Conservation (phyloP, 1,139 yeast genomes). For the Geotrichum aggregatum region DNA sequence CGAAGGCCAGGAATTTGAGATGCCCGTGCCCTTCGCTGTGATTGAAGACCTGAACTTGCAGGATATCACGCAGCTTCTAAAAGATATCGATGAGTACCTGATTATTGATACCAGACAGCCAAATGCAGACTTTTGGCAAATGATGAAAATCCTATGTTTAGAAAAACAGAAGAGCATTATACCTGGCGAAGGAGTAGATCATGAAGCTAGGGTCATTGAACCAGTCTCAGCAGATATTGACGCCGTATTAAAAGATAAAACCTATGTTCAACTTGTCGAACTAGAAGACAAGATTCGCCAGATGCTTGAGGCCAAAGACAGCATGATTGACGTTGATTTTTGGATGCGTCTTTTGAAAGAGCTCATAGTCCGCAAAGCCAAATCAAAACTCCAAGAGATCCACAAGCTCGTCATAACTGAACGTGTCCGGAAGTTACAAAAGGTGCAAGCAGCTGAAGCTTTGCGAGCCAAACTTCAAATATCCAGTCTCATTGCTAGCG, state of each 20-base stretch:
- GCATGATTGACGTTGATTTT: slow-evolving; percentile 34
- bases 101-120: slow-evolving; percentile 24
- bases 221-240: slow-evolving; percentile 36
- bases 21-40: slow-evolving; percentile 28
- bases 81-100: slow-evolving; percentile 26
- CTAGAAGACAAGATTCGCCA: slow-evolving; percentile 29
- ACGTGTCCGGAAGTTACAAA: slow-evolving; percentile 23
- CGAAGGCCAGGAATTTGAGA: slow-evolving; percentile 25
- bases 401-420: slow-evolving; percentile 24
- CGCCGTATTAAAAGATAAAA: slow-evolving; percentile 31
- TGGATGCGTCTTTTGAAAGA: slow-evolving; percentile 36
- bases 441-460: slow-evolving; percentile 23
- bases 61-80: slow-evolving; percentile 25
- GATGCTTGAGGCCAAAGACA: slow-evolving; percentile 27
- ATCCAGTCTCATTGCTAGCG: slow-evolving; percentile 3
- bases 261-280: slow-evolving; percentile 29
- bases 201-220: slow-evolving; percentile 25
- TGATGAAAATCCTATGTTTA: slow-evolving; percentile 18
- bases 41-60: slow-evolving; percentile 22
- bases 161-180: slow-evolving; percentile 12
- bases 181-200: slow-evolving; percentile 17
- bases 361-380: slow-evolving; percentile 29
- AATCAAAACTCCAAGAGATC: slow-evolving; percentile 24
- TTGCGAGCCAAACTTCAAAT: slow-evolving; percentile 18
- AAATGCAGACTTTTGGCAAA: slow-evolving; percentile 30